Percentiles rank a stretch among this genome's conserved stretches.
phyloP scores from a whole-genome alignment of 192 early-diverging fungal species.

The Diversispora eburnea region DNA sequence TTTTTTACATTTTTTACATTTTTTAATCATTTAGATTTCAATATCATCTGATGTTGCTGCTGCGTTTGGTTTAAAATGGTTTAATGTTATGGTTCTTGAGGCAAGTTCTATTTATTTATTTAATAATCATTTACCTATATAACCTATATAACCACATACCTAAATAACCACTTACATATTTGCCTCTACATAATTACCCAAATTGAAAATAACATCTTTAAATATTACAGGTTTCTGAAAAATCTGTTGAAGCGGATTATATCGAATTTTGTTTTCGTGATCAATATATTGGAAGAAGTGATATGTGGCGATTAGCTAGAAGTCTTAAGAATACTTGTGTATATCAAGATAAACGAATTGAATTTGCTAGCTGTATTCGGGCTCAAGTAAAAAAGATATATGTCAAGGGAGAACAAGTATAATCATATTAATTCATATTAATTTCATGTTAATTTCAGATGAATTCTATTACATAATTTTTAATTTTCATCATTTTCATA shows the following conservation, averaged over 20 bases:
- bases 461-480: neutral
- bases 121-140: no score
- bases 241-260: slow-evolving; percentile 66
- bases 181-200: no score
- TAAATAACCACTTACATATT: no score
- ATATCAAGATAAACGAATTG: slow-evolving; percentile 72
- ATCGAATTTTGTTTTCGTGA: slow-evolving; percentile 85
- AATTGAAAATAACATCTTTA: neutral
- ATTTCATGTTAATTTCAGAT: neutral
- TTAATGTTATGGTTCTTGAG: no score
- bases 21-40: no score
- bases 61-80: no score
- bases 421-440: neutral
- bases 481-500: neutral
- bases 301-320: slow-evolving; percentile 89
- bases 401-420: slow-evolving; percentile 56
- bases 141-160: no score
- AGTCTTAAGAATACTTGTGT: slow-evolving; percentile 65
- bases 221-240: slow-evolving; percentile 57
- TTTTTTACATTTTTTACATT: neutral
- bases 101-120: no score
- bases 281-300: slow-evolving; percentile 86
- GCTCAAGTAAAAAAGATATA: slow-evolving; percentile 82
- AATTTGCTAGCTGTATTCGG: slow-evolving; percentile 65
- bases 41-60: no score